phyloP scores from a whole-genome alignment of 495 filamentous ascomycete genomes.

The Neurospora pannonica region DNA sequence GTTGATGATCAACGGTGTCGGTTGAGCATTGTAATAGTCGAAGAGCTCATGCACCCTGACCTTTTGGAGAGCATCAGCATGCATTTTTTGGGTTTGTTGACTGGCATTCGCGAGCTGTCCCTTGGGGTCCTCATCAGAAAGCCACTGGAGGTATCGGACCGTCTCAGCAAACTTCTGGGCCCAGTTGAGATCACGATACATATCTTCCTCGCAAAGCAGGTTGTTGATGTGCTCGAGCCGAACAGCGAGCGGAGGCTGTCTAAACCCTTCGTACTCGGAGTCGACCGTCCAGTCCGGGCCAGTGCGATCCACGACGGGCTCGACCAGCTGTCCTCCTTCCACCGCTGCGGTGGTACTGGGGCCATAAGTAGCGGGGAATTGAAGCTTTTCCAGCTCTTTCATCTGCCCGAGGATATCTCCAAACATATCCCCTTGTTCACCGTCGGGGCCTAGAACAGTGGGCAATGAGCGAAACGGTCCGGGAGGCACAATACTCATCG shows the following conservation, averaged over 20 bases:
- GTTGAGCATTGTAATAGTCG: slow-evolving; percentile 13
- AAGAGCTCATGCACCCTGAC: slow-evolving; percentile 17
- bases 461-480: background rate
- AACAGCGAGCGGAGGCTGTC: slow-evolving; percentile 15
- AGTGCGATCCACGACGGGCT: background rate
- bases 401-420: background rate
- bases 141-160: slow-evolving; percentile 19
- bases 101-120: slow-evolving; percentile 10
- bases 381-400: background rate
- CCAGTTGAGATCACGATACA: slow-evolving; percentile 21
- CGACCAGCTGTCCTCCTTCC: background rate
- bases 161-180: slow-evolving; percentile 10
- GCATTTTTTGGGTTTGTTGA: slow-evolving; percentile 9
- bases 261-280: slow-evolving; percentile 12
- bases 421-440: background rate
- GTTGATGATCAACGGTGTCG: slow-evolving; percentile 5
- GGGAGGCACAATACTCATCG: background rate
- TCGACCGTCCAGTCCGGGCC: slow-evolving; percentile 13
- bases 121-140: slow-evolving; percentile 8
- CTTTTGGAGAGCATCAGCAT: slow-evolving; percentile 15
- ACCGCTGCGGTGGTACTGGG: background rate
- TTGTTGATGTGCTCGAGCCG: slow-evolving; percentile 16
- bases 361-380: background rate
- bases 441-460: background rate
- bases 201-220: slow-evolving; percentile 24